Percentiles rank a stretch among this genome's conserved stretches.
Conservation (phyloP, 139 green algal species). For the Chlorella sp. region DNA sequence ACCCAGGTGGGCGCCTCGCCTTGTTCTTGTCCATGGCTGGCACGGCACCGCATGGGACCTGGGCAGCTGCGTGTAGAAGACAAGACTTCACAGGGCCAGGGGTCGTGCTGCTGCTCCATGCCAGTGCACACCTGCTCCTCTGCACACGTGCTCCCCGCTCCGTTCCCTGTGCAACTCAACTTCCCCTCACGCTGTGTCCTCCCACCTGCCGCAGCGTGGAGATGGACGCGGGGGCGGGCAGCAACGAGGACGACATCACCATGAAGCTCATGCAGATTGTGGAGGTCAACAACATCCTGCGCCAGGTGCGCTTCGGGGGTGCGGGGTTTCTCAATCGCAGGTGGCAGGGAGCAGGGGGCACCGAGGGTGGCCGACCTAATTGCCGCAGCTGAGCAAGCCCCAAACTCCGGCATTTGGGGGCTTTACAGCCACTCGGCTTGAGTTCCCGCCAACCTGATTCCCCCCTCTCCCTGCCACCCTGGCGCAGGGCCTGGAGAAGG, state of each 20-base stretch:
- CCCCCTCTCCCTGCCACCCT: background rate
- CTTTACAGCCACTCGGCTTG: background rate
- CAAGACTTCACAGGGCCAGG: too few species aligned
- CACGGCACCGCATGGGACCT: too few species aligned
- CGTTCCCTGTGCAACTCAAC: background rate
- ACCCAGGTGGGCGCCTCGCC: conserved; percentile 53
- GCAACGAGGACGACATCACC: conserved; percentile 99
- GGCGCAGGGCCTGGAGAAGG: conserved; percentile 76
- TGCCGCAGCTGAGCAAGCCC: too few species aligned
- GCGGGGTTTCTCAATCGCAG: too few species aligned
- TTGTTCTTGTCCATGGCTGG: too few species aligned
- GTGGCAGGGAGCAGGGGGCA: background rate
- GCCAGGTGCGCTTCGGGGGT: conserved; percentile 34
- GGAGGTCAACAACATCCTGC: conserved; percentile 81
- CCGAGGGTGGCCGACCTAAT: background rate
- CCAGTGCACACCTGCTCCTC: too few species aligned
- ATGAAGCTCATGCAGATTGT: conserved; percentile 97
- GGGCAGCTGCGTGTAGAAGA: too few species aligned
- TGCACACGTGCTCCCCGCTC: too few species aligned
- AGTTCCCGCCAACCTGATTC: background rate
- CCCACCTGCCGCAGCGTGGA: conserved; percentile 77
- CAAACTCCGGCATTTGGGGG: too few species aligned
- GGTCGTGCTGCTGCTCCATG: too few species aligned
- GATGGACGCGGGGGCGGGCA: conserved; percentile 90
- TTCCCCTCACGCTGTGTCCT: background rate